Evolutionary conservation across 371 early-diverging fungal genomes (phyloP).

Genomic region (Mortierella sp.): DNA sequence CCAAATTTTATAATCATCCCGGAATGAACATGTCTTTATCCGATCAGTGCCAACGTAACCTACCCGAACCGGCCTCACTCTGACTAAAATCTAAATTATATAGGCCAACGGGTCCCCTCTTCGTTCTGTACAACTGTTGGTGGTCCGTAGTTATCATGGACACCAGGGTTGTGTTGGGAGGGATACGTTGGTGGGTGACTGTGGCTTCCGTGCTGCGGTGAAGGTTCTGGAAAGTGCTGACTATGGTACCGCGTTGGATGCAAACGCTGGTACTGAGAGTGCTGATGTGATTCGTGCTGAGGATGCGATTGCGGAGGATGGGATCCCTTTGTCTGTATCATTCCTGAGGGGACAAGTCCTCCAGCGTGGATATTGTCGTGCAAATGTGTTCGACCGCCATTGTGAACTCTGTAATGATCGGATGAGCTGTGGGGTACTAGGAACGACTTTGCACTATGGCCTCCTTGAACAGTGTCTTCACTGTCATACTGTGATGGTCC

Average conservation of each 20-base stretch:
- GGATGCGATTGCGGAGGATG: neutral
- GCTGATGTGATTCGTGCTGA: slow-evolving; percentile 4
- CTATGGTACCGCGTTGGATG: neutral
- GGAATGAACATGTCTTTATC: no score
- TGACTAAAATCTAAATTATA: no score
- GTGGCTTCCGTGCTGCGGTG: no score
- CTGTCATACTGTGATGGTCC: slow-evolving; percentile 10
- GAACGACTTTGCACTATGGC: neutral
- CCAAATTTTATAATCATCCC: no score
- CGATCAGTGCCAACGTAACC: no score
- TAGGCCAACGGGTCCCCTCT: no score
- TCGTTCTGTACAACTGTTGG: no score
- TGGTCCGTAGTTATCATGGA: no score
- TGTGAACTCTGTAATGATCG: neutral
- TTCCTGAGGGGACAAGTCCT: neutral
- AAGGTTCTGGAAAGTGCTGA: no score
- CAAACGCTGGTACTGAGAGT: slow-evolving; percentile 2
- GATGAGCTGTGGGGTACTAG: neutral
- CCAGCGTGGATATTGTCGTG: neutral
- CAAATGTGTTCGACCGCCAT: no score
- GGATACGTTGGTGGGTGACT: neutral
- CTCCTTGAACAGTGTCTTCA: neutral
- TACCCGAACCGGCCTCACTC: no score
- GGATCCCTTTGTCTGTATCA: neutral
- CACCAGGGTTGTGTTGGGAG: no score